Conservation (phyloP, 2,329 filamentous ascomycete genomes). For the Alternaria conjuncta region DNA sequence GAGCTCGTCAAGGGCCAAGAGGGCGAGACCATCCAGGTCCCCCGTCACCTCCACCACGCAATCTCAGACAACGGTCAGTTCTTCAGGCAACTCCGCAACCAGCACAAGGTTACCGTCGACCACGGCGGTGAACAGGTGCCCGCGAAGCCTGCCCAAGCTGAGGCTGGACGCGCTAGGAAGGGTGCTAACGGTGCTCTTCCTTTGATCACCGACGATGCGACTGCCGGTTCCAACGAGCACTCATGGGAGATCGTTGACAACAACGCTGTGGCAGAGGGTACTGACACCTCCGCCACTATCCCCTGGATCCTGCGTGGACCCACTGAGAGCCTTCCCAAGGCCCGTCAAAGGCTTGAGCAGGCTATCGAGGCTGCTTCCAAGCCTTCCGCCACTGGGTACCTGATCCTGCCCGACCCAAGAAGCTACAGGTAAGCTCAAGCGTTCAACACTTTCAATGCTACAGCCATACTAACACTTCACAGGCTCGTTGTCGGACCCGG, state of each 20-base stretch:
- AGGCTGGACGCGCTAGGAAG: conserved; percentile 52
- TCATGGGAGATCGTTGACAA: conserved; percentile 84
- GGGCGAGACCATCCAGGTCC: conserved; percentile 85
- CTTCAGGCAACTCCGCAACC: conserved; percentile 87
- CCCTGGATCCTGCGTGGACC: conserved; percentile 89
- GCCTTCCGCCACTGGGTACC: conserved; percentile 78
- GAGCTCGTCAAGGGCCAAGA: conserved; percentile 83
- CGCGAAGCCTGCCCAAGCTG: conserved; percentile 65
- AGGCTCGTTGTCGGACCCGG: conserved; percentile 86
- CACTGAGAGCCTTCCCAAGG: conserved; percentile 80
- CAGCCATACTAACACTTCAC: conserved; percentile 8
- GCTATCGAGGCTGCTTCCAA: conserved; percentile 75
- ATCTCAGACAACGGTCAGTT: conserved; percentile 90
- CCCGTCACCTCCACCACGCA: conserved; percentile 80
- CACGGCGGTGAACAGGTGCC: conserved; percentile 83
- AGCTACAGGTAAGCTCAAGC: conserved; percentile 66
- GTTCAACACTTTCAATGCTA: neutral
- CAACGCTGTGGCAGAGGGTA: conserved; percentile 60
- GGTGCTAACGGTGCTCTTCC: conserved; percentile 73
- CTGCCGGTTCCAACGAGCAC: conserved; percentile 66
- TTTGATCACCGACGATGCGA: conserved; percentile 85
- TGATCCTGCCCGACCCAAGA: conserved; percentile 86
- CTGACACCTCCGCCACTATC: conserved; percentile 63
- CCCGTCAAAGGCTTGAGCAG: conserved; percentile 73
- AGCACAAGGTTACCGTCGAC: conserved; percentile 88